Evolutionary conservation across 257 asterid genomes (phyloP), one percentile per base, ranked within the genome.

Genomic region (Anisodus acutangulus): DNA sequence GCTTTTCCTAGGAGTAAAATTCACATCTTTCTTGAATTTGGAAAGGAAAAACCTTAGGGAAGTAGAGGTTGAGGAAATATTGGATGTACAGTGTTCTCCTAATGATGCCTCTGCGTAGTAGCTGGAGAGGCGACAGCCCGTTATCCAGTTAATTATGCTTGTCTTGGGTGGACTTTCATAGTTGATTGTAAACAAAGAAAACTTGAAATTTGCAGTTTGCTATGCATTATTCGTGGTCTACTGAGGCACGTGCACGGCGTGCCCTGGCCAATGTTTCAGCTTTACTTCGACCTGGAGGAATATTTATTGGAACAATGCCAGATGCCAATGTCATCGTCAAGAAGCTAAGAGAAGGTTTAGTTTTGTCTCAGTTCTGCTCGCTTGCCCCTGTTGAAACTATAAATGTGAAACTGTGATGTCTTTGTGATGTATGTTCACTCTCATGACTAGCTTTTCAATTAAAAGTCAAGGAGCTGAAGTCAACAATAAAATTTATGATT

Each of bases 211-310:
- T 91, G 91, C 94, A 97, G 98, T 97, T 97, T 90, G 99, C 99
- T 55, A 87, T 97, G 99, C 99, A 97, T 90, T 97, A 97, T 87
- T 97, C 99, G 9, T 95, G 99, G 99, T 97, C 99, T 41, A 95
- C 98, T 8, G 98, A 97, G 92, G 98, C 95, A 71, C 98, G 97
- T 86, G 99, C 99, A 58, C 88, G 99, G 81, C 90, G 96, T 47
- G 97, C 99, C 74, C 91, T 97, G 89, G 96, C 98, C 53, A 95
- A 97, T 89, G 94, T 97, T 49, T 95, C 98, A 68, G 97, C 98
- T 86, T 92, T 97, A 87, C 97, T 97, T 83, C 97, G 99, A 49
- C 99, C 98, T 9, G 99, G 99, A 72, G 99, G 98, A 87, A 89
- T 93, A 85, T 93, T 97, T 82, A 92, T 97, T 80, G 98, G 99